Evolutionary conservation across 2,329 filamentous ascomycete genomes (phyloP).

Genomic region (Ophiocordyceps camponoti-rufipedis): DNA sequence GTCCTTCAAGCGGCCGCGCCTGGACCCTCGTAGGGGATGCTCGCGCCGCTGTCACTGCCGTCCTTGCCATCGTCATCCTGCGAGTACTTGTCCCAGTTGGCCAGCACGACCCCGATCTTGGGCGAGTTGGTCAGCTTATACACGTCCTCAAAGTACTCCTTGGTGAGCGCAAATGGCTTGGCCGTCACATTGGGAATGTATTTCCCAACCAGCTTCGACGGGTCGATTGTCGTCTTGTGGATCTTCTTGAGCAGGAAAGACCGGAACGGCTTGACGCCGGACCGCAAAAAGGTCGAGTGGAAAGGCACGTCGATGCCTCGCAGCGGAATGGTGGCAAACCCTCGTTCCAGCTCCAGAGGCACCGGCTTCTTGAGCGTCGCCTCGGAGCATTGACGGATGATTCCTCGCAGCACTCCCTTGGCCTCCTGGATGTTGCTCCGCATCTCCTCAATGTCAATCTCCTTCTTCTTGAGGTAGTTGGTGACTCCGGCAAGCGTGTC

Average conservation of each 20-base stretch:
- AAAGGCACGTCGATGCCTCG: constrained; percentile 97
- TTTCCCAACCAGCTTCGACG: constrained; percentile 89
- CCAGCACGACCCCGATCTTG: constrained; percentile 61
- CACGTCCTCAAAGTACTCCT: constrained; percentile 99
- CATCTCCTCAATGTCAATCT: constrained; percentile 90
- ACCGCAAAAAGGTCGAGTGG: constrained; percentile 96
- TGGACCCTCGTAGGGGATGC: constrained; percentile 21
- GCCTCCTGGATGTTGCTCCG: constrained; percentile 83
- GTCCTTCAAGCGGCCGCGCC: constrained; percentile 19
- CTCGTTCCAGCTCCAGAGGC: constrained; percentile 79
- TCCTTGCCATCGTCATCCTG: constrained; percentile 27
- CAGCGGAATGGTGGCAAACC: constrained; percentile 91
- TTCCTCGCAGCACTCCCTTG: constrained; percentile 74
- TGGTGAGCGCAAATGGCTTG: constrained; percentile 83
- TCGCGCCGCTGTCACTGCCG: constrained; percentile 20
- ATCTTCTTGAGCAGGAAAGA: constrained; percentile 99
- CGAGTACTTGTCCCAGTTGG: constrained; percentile 65
- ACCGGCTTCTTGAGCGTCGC: constrained; percentile 76
- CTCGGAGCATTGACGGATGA: constrained; percentile 76
- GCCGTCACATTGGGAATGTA: constrained; percentile 99
- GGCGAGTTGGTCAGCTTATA: constrained; percentile 79
- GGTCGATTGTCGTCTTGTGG: constrained; percentile 96
- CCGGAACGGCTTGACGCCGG: constrained; percentile 96
- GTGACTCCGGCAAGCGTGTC: constrained; percentile 62
- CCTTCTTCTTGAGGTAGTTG: constrained; percentile 92